A percentile compares a stretch with the other conserved stretches of the same genome.
phyloP scores from a whole-genome alignment of 2,329 filamentous ascomycete genomes.

The Periconia sp. region DNA sequence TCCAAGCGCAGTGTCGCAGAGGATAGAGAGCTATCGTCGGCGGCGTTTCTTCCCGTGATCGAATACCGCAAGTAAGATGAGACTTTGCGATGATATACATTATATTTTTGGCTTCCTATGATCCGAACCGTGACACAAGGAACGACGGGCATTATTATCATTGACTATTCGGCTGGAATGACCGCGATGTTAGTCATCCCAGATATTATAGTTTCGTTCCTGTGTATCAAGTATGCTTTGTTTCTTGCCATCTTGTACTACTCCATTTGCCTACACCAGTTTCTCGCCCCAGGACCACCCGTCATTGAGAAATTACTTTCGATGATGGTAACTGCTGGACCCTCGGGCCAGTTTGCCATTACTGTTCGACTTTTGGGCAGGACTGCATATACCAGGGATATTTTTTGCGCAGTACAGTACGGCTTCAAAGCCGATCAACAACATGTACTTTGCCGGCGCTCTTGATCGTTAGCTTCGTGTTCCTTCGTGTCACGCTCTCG shows the following conservation, averaged over 20 bases:
- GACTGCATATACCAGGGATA: conserved; percentile 11
- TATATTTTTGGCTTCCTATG: no score
- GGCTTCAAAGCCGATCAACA: conserved; percentile 13
- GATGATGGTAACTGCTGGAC: conserved; percentile 15
- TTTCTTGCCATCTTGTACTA: conserved; percentile 20
- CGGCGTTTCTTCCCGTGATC: conserved; percentile 19
- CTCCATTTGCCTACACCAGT: conserved; percentile 12
- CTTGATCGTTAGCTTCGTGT: conserved; percentile 14
- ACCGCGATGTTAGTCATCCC: conserved; percentile 16
- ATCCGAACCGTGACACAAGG: conserved; percentile 20
- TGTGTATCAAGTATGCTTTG: conserved; percentile 18
- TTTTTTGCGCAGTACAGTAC: conserved; percentile 15
- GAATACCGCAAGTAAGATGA: no score
- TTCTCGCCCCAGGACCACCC: conserved; percentile 18
- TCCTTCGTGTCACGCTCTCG: conserved; percentile 15
- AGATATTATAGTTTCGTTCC: conserved; percentile 17
- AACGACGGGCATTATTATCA: conserved; percentile 16
- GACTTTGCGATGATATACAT: no score
- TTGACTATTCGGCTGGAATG: conserved; percentile 14
- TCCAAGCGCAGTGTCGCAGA: conserved; percentile 12
- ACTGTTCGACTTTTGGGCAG: conserved; percentile 17
- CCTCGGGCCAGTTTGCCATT: conserved; percentile 21
- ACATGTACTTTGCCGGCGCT: conserved; percentile 11
- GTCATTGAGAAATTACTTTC: conserved; percentile 11
- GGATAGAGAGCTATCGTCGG: conserved; percentile 12